phyloP scores from a whole-genome alignment of 176 grass and related monocot genomes.

The Stipa capillata region DNA sequence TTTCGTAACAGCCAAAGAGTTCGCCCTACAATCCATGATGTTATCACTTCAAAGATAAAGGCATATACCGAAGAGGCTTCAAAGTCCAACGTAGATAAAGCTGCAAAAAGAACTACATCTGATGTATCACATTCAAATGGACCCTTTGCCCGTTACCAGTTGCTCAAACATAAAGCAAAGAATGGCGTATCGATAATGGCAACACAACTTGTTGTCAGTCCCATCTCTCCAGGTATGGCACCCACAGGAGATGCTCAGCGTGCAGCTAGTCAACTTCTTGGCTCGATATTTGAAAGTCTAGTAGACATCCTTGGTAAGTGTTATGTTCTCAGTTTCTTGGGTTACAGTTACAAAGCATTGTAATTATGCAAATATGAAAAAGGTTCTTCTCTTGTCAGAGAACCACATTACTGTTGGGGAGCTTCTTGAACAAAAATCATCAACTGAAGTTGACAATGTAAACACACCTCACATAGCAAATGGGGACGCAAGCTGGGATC shows the following conservation, averaged over 20 bases:
- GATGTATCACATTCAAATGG: slow-evolving; percentile 41
- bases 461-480: slow-evolving; percentile 55
- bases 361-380: slow-evolving; percentile 24
- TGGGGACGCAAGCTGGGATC: slow-evolving; percentile 60
- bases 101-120: slow-evolving; percentile 26
- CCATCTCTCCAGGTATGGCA: slow-evolving; percentile 72
- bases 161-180: slow-evolving; percentile 66
- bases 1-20: slow-evolving; percentile 66
- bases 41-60: slow-evolving; percentile 86
- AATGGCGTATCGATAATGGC: slow-evolving; percentile 44
- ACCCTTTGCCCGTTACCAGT: slow-evolving; percentile 25
- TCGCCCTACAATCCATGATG: slow-evolving; percentile 80
- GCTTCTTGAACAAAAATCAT: slow-evolving; percentile 85
- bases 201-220: slow-evolving; percentile 69
- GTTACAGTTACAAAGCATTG: slow-evolving; percentile 17
- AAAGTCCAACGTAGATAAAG: slow-evolving; percentile 40
- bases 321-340: slow-evolving; percentile 14
- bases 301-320: slow-evolving; percentile 75
- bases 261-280: slow-evolving; percentile 65
- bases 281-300: slow-evolving; percentile 63
- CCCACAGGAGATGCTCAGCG: slow-evolving; percentile 67
- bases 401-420: slow-evolving; percentile 93
- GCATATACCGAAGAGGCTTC: slow-evolving; percentile 35
- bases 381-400: slow-evolving; percentile 42
- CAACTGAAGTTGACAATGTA: slow-evolving; percentile 47